Evolutionary conservation across 2,329 filamentous ascomycete genomes (phyloP).

Genomic region (Bipolaris gigantea): DNA sequence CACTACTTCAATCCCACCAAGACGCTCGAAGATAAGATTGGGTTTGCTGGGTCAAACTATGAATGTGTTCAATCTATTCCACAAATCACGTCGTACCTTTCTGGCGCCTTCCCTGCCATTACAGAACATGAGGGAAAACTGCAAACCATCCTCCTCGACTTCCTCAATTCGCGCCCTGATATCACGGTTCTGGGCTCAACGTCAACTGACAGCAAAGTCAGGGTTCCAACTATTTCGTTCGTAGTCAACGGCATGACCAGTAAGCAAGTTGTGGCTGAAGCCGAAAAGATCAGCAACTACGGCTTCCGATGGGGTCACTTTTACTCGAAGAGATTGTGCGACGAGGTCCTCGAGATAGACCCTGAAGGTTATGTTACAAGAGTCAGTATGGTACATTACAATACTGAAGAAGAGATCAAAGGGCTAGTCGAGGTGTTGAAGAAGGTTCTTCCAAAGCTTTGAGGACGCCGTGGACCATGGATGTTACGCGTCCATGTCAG

Average conservation of each 20-base stretch:
- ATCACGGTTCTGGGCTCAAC: constrained; percentile 63
- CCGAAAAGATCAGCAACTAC: constrained; percentile 61
- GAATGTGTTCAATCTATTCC: constrained; percentile 68
- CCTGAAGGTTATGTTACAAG: constrained; percentile 64
- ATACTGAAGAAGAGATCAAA: constrained; percentile 65
- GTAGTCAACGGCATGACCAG: constrained; percentile 60
- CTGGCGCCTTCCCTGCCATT: constrained; percentile 48
- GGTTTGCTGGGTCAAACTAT: constrained; percentile 69
- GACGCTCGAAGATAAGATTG: constrained; percentile 68
- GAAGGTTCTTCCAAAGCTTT: constrained; percentile 47
- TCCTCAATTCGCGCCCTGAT: constrained; percentile 57
- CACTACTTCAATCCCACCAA: constrained; percentile 68
- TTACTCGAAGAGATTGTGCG: constrained; percentile 65
- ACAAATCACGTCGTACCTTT: constrained; percentile 64
- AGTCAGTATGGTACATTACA: constrained; percentile 75
- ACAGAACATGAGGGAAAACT: constrained; percentile 62
- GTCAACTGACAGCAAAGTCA: constrained; percentile 49
- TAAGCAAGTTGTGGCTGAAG: constrained; percentile 61
- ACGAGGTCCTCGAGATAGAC: constrained; percentile 61
- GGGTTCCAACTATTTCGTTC: constrained; percentile 71
- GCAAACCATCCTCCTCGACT: constrained; percentile 62
- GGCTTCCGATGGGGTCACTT: constrained; percentile 70
- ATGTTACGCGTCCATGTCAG: neutral
- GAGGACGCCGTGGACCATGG: neutral
- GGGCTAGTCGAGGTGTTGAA: constrained; percentile 58